phyloP scores from a whole-genome alignment of 306 rosid species.

The Luffa aegyptiaca region DNA sequence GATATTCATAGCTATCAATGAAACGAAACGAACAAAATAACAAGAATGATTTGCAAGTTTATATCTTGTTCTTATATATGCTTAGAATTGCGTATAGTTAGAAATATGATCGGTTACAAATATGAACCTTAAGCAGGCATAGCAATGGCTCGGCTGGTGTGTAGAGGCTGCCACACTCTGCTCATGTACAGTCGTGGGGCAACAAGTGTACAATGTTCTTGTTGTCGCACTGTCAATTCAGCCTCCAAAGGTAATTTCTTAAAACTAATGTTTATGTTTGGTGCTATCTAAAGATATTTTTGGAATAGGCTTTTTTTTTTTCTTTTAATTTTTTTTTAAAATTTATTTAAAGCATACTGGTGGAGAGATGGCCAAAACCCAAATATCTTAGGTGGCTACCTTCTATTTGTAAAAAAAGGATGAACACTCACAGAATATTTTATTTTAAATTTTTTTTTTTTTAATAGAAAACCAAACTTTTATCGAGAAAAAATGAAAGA shows the following conservation, averaged over 20 bases:
- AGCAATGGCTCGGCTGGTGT: slow-evolving; percentile 93
- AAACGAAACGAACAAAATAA: not conserved
- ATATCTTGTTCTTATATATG: not conserved
- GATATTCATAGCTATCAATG: not conserved
- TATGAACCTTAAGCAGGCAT: slow-evolving; percentile 47
- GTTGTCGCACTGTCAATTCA: slow-evolving; percentile 90
- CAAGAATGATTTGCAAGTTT: not conserved
- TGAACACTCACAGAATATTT: too few species aligned
- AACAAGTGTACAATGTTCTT: slow-evolving; percentile 89
- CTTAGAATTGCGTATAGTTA: not conserved
- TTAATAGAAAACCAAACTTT: too few species aligned
- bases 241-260: slow-evolving; percentile 57
- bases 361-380: too few species aligned
- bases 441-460: too few species aligned
- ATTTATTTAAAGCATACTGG: not conserved
- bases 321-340: too few species aligned
- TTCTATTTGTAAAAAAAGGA: too few species aligned
- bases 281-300: not conserved
- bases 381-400: too few species aligned
- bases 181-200: slow-evolving; percentile 95
- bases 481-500: too few species aligned
- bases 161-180: slow-evolving; percentile 89
- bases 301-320: too few species aligned
- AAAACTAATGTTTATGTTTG: not conserved
- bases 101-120: not conserved